Base-by-base conservation (phyloP, 192 early-diverging fungal genomes). In the Umbelopsis isabellina region DNA sequence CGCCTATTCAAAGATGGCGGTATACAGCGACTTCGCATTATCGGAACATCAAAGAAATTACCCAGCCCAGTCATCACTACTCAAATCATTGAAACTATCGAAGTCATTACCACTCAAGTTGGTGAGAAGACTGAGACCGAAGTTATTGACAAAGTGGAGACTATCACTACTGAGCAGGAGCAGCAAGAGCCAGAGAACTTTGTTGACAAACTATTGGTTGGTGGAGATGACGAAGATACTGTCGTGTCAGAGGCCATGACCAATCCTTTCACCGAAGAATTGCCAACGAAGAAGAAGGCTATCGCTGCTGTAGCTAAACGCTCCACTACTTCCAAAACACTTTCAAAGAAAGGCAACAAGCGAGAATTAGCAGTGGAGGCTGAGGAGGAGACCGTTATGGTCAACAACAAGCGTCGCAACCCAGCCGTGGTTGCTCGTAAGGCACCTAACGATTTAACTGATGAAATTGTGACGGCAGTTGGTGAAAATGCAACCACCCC, bases 311-410 rank as follows among this genome's bases (percentile, higher is more conserved):
- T 78, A 27, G 69, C 67, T 13, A 67, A 52, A 11, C n/a, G 49
- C 25, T 67, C 70, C 64, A 12, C 48, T 1, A 74, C 51, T 13
- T 53, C 68, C 22, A 67, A 67, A 12, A 20, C 68, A 4, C 47
- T 79, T 49, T 30, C 45, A 21, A 46, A 70, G 50, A 61, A 61
- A 12, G 55, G 55, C 30, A 61, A 61, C 30, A 86, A 87, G 20
- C 91, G 94, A 22, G 97, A 95, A 0, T 93, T 98, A 23, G 89
- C 98, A 41, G 68, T 95, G 72, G 95, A 98, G 76, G 89, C 94
- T 33, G 88, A 95, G 72, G 97, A 98, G 78, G 91, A 91, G 85
- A 91, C 25, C 1, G 30, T 61, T 2, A 27, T 22, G 7, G 55
- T 35, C 0, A 35, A 16, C 55, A 61, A 61, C 27, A 61, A 61